Evolutionary conservation across 331 rosid species (phyloP).

Genomic region (Rosa hybrid): DNA sequence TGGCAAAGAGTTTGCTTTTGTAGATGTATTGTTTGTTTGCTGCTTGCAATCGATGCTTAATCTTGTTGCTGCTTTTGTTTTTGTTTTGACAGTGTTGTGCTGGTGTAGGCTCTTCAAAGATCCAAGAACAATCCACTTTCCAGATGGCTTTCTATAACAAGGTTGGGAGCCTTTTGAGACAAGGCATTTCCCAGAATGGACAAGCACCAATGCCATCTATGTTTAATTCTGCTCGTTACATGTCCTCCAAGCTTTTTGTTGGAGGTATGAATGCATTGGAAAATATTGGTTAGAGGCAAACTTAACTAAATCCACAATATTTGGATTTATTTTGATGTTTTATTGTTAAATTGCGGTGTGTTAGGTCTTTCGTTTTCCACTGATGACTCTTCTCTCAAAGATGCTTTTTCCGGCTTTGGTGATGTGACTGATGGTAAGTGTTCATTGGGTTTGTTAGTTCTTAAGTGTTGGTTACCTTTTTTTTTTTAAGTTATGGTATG

Average conservation of each 20-base stretch:
- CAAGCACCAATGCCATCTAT: constrained; percentile 49
- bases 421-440: constrained; percentile 73
- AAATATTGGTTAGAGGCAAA: neutral
- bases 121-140: neutral
- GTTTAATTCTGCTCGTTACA: constrained; percentile 68
- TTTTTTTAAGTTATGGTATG: neutral
- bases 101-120: neutral
- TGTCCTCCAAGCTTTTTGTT: constrained; percentile 74
- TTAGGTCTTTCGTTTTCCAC: constrained; percentile 73
- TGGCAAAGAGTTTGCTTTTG: neutral
- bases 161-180: constrained; percentile 57
- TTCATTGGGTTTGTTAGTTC: neutral
- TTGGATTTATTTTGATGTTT: neutral
- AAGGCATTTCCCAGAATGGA: constrained; percentile 41
- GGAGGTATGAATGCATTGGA: constrained; percentile 48
- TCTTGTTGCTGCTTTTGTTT: neutral
- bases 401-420: constrained; percentile 66
- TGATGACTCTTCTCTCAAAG: constrained; percentile 66
- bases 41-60: neutral
- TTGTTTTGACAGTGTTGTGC: neutral
- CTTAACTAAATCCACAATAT: neutral
- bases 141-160: constrained; percentile 59
- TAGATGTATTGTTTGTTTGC: neutral
- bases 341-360: neutral
- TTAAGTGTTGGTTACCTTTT: neutral